Conservation (phyloP, 495 filamentous ascomycete genomes). For the Penicillium waksmanii region DNA sequence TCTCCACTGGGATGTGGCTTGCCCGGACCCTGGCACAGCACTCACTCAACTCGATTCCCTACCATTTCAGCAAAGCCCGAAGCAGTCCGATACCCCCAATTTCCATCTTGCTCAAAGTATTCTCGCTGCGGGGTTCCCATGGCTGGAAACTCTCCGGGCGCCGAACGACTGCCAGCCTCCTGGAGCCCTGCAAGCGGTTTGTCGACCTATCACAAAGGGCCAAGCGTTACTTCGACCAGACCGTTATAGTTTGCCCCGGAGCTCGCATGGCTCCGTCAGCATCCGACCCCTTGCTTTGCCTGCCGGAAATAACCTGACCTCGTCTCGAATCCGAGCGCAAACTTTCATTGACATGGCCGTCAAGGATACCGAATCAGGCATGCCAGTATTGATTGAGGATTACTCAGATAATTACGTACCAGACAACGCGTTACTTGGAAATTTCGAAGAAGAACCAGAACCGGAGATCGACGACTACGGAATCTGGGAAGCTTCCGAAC, state of each 20-base stretch:
- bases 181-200: slow-evolving; percentile 71
- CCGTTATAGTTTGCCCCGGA: slow-evolving; percentile 51
- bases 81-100: slow-evolving; percentile 59
- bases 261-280: slow-evolving; percentile 50
- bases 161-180: slow-evolving; percentile 71
- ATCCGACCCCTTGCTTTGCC: slow-evolving; percentile 48
- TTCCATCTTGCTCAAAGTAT: slow-evolving; percentile 75
- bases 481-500: slow-evolving; percentile 35
- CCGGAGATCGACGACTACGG: slow-evolving; percentile 44
- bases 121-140: slow-evolving; percentile 68
- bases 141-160: slow-evolving; percentile 66
- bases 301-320: slow-evolving; percentile 50
- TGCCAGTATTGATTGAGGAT: slow-evolving; percentile 49
- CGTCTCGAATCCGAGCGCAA: slow-evolving; percentile 51
- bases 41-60: slow-evolving; percentile 45
- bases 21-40: slow-evolving; percentile 44
- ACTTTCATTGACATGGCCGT: slow-evolving; percentile 54
- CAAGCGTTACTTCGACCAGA: slow-evolving; percentile 54
- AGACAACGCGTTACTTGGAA: slow-evolving; percentile 37
- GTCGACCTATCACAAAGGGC: slow-evolving; percentile 58
- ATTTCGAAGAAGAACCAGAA: slow-evolving; percentile 41
- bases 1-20: slow-evolving; percentile 82
- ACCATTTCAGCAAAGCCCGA: slow-evolving; percentile 42
- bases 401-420: slow-evolving; percentile 46
- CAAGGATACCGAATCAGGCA: slow-evolving; percentile 47